Percentiles rank a stretch among this genome's conserved stretches.
Evolutionary conservation across 1,284 basidiomycete genomes (phyloP).

Genomic region (Thelephora terrestris): DNA sequence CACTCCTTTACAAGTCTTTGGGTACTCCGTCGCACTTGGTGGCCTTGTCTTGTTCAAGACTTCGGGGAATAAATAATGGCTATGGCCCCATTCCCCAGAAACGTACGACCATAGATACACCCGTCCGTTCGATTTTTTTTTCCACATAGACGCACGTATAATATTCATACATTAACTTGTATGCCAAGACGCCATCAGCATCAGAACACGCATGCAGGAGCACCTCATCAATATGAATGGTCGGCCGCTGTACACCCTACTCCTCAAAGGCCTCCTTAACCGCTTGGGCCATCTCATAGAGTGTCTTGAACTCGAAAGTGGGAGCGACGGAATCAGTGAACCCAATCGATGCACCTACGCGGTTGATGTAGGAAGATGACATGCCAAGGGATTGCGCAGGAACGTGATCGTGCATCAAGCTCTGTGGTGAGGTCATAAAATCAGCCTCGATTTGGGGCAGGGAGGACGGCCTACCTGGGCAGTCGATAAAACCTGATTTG

Average conservation of each 20-base stretch:
- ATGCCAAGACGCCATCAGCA: too few relatives aligned
- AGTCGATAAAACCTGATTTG: constrained; percentile 36
- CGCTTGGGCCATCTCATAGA: constrained; percentile 45
- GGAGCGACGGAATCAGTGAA: constrained; percentile 23
- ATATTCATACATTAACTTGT: too few relatives aligned
- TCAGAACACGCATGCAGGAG: too few relatives aligned
- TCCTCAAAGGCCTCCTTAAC: constrained; percentile 27
- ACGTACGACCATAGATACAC: too few relatives aligned
- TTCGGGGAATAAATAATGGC: constrained; percentile 49
- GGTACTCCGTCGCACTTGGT: constrained; percentile 74
- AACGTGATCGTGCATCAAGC: constrained; percentile 38
- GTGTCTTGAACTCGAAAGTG: constrained; percentile 42
- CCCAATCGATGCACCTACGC: constrained; percentile 38
- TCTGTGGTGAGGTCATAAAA: constrained; percentile 1
- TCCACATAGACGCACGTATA: too few relatives aligned
- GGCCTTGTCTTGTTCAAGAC: constrained; percentile 79
- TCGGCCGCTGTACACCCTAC: background rate
- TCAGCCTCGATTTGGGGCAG: background rate
- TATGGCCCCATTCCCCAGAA: too few relatives aligned
- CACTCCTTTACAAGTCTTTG: constrained; percentile 80
- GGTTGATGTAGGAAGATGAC: constrained; percentile 52
- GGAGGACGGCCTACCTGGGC: constrained; percentile 4
- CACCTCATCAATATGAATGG: too few relatives aligned
- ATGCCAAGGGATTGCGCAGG: constrained; percentile 42
- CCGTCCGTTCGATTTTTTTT: too few relatives aligned